A percentile compares a stretch with the other conserved stretches of the same genome.
Conservation (phyloP, 2,329 filamentous ascomycete species). For the Chaetomium globosum region DNA sequence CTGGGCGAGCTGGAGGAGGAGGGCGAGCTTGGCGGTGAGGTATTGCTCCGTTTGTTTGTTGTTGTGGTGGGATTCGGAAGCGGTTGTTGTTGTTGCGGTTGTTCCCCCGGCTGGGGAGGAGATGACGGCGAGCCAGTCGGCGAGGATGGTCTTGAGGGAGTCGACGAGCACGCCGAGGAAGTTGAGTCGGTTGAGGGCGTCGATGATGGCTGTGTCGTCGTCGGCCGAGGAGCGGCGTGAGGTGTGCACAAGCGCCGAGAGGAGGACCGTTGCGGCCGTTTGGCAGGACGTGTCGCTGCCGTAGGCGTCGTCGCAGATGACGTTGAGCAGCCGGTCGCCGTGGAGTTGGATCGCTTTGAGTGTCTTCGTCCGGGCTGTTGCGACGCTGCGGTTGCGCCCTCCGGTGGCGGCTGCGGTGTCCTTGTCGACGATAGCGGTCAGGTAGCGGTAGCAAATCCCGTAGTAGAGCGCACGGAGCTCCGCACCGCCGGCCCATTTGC, state of each 20-base stretch:
- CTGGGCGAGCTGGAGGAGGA: slow-evolving; percentile 82
- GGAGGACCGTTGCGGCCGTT: slow-evolving; percentile 81
- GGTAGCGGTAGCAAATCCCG: slow-evolving; percentile 84
- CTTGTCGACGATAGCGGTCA: slow-evolving; percentile 67
- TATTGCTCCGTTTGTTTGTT: slow-evolving; percentile 47
- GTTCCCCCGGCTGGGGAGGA: slow-evolving; percentile 21
- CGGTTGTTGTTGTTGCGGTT: not conserved
- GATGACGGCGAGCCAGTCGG: slow-evolving; percentile 67
- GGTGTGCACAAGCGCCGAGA: slow-evolving; percentile 70
- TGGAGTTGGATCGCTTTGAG: slow-evolving; percentile 69
- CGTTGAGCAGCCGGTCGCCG: slow-evolving; percentile 79
- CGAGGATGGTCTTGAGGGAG: slow-evolving; percentile 74
- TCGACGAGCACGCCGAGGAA: slow-evolving; percentile 90
- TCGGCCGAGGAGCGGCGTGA: slow-evolving; percentile 56
- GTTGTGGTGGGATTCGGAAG: slow-evolving; percentile 42
- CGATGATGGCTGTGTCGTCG: slow-evolving; percentile 76
- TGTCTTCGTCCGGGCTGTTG: slow-evolving; percentile 59
- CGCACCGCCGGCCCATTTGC: slow-evolving; percentile 69
- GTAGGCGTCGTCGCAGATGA: slow-evolving; percentile 91
- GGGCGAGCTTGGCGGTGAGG: slow-evolving; percentile 72
- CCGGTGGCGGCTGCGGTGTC: slow-evolving; percentile 13
- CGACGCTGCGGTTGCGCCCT: slow-evolving; percentile 45
- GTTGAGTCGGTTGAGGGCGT: slow-evolving; percentile 80
- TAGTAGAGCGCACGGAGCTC: slow-evolving; percentile 84
- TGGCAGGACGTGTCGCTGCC: slow-evolving; percentile 80